A percentile compares a stretch with the other conserved stretches of the same genome.
Conservation (phyloP, 495 filamentous ascomycete species). For the Neurospora hispaniola region DNA sequence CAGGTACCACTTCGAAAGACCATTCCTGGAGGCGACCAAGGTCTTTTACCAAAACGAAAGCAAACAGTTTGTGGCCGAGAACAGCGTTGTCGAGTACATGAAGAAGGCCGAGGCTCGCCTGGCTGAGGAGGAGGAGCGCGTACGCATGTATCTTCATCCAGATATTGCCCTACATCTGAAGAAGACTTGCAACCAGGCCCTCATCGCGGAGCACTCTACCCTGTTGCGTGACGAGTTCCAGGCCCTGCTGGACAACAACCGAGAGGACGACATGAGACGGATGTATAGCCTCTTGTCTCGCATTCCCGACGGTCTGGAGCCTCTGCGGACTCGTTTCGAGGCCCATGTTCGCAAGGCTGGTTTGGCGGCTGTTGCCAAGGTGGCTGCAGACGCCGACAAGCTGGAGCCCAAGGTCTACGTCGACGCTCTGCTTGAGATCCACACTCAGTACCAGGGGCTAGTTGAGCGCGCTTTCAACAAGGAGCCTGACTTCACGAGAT, state of each 20-base stretch:
- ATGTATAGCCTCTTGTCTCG: conserved; percentile 92
- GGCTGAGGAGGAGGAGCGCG: conserved; percentile 87
- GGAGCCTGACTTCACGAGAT: conserved; percentile 94
- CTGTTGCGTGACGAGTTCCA: conserved; percentile 94
- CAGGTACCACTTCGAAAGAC: conserved; percentile 78
- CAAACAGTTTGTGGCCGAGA: conserved; percentile 87
- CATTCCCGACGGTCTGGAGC: conserved; percentile 87
- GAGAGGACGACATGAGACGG: conserved; percentile 85
- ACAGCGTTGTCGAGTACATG: conserved; percentile 99
- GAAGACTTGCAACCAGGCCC: conserved; percentile 75
- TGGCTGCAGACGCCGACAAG: conserved; percentile 77
- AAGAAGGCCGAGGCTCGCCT: conserved; percentile 95
- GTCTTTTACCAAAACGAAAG: conserved; percentile 87
- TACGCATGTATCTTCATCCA: conserved; percentile 79
- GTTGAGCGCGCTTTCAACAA: conserved; percentile 90
- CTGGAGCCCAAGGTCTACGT: conserved; percentile 96
- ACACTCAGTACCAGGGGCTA: conserved; percentile 82
- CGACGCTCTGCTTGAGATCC: conserved; percentile 86
- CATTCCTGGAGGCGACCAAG: conserved; percentile 78
- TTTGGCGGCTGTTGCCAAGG: conserved; percentile 78
- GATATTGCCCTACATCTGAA: conserved; percentile 79
- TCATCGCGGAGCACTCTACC: conserved; percentile 77
- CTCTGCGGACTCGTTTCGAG: conserved; percentile 80
- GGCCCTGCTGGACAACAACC: conserved; percentile 85
- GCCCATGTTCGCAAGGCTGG: conserved; percentile 86